Evolutionary conservation across 345 rosid species (phyloP).

Genomic region (Citrus reticulata): DNA sequence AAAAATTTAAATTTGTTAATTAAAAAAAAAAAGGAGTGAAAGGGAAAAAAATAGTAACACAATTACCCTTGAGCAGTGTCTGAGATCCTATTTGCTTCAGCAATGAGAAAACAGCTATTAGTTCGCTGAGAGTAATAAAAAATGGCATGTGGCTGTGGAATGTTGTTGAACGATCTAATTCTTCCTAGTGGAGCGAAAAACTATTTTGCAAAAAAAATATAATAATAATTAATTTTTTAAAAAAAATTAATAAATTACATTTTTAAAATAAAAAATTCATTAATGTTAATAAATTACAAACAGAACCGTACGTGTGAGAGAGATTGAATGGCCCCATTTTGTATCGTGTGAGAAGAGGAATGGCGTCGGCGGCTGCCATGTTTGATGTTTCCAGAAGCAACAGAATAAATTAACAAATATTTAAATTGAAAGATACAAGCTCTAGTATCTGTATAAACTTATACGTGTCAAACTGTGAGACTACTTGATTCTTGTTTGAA

Average conservation of each 20-base stretch:
- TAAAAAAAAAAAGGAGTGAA: background rate
- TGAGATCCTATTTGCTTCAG: background rate
- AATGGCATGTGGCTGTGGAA: background rate
- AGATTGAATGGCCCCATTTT: conserved; percentile 17
- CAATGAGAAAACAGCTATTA: background rate
- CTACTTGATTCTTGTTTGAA: no score
- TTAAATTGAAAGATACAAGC: no score
- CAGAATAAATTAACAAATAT: no score
- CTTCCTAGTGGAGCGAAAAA: background rate
- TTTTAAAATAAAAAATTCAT: no score
- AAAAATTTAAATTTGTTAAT: background rate
- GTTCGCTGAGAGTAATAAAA: background rate
- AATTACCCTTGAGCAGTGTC: background rate
- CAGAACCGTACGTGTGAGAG: conserved; percentile 11
- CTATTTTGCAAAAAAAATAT: background rate
- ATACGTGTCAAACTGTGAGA: no score
- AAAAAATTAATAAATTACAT: no score
- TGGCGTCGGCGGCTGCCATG: no score
- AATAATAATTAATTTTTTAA: no score
- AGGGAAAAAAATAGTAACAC: no score
- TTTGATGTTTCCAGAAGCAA: no score
- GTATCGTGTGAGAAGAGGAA: conserved; percentile 13
- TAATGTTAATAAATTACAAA: background rate
- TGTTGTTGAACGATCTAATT: background rate
- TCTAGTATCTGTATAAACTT: no score